phyloP scores from a whole-genome alignment of 805 yeast genomes.

The Cyberlindnera galapagoensis region DNA sequence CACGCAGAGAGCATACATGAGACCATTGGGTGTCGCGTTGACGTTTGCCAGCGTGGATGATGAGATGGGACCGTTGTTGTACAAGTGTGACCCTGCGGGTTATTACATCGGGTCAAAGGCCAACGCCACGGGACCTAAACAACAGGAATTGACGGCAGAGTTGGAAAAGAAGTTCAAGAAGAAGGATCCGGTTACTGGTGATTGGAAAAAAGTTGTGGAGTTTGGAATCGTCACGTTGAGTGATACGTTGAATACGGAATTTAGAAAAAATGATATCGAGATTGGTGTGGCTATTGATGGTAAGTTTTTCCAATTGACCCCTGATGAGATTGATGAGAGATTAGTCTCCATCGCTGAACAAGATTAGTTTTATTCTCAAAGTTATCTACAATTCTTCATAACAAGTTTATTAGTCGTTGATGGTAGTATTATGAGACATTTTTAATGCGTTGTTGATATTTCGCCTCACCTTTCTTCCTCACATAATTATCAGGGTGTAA shows the following conservation, averaged over 20 bases:
- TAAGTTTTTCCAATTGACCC: conserved; percentile 65
- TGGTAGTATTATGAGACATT: not conserved
- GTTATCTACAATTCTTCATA: not conserved
- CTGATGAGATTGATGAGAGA: conserved; percentile 92
- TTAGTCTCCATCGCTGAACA: conserved; percentile 93
- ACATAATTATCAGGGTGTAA: conserved; percentile 39
- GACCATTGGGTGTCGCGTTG: conserved; percentile 93
- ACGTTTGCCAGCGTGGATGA: conserved; percentile 87
- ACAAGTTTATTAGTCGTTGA: not conserved
- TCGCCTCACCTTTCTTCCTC: conserved; percentile 42
- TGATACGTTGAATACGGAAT: conserved; percentile 85
- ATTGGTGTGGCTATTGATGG: conserved; percentile 76
- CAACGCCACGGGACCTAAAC: conserved; percentile 93
- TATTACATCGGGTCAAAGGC: conserved; percentile 89
- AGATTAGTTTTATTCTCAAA: conserved; percentile 46
- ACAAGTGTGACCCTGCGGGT: conserved; percentile 97
- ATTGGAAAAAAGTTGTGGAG: conserved; percentile 86
- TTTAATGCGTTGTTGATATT: not conserved
- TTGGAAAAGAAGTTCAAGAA: conserved; percentile 87
- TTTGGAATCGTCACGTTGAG: conserved; percentile 82
- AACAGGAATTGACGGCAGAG: conserved; percentile 87
- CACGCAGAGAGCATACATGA: conserved; percentile 97
- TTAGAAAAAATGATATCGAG: conserved; percentile 89
- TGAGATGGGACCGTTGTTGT: conserved; percentile 81
- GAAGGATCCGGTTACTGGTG: conserved; percentile 63